Base-by-base conservation (phyloP, 345 rosid species). In the Mangifera indica region DNA sequence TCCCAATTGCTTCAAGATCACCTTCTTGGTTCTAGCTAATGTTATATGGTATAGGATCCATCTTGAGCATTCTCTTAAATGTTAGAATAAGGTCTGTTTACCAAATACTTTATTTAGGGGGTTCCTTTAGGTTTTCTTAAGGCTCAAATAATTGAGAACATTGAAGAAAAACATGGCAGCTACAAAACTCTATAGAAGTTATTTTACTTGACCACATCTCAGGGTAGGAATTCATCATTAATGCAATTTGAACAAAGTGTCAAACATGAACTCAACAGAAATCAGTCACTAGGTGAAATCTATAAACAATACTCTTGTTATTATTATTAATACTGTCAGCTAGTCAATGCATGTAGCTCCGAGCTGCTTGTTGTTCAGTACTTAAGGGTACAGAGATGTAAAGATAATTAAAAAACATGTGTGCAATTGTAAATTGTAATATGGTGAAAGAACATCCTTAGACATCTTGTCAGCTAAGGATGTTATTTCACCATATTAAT, bases 1-100 rank as follows among this genome's bases (percentile, higher is more conserved):
- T 73, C 91, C 93, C 3, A 80, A 78, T 65, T 89, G 93, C 82
- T 87, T 89, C 79, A 79, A 85, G 80, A 76, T 87, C 72, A 89
- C 93, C 51, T 89, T 87, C 85, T 71, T 83, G 71, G 80, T 81
- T 44, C 83, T 89, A 58, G 88, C 91, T 10, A 78, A 84, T 22
- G 77, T 84, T 17, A n/a, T 86, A 81, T 13, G 78, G 82, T n/a
- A 14, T 85, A 8, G 90, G 89, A 12, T 83, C 83, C 2, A 54
- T 82, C 34, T 54, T 81, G 77, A 77, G 91, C 76, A 51, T 84
- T 2, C 69, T 89, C 20, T 75, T 86, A 54, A 79, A 76, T n/a
- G 68, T 74, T 52, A 82, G 91, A 51, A 85, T 85, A 53, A 64
- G 79, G 76, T 91, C 93, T 17, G 93, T 89, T 58, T 89, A 87